These are phyloP conservation scores for Vachellia pachyceras DNA, from an alignment of 306 rosid genomes.

Conservation along the genomic window DNA sequence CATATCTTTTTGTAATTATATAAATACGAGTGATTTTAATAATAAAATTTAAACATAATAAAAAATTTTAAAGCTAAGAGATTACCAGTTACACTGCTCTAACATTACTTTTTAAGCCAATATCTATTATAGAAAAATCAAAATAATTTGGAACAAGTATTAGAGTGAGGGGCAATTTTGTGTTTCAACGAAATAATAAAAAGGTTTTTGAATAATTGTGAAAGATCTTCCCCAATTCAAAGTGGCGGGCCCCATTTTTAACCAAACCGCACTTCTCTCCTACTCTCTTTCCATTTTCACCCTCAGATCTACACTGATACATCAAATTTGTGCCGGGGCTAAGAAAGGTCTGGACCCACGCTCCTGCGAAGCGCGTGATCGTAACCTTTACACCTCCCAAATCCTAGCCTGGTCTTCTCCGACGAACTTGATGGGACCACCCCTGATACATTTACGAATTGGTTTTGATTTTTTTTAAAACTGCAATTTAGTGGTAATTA, in stretches of 20 bases:
- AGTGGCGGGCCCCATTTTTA: constrained; percentile 58
- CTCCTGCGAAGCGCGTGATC: constrained; percentile 61
- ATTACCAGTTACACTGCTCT: too few relatives aligned
- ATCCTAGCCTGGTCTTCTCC: neutral
- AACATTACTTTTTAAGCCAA: too few relatives aligned
- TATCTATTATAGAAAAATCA: too few relatives aligned
- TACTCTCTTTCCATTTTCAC: neutral
- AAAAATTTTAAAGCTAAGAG: too few relatives aligned
- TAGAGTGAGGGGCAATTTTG: constrained; percentile 27
- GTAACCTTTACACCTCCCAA: constrained; percentile 58
- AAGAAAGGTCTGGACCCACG: constrained; percentile 43
- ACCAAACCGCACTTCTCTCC: constrained; percentile 60
- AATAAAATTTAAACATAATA: too few relatives aligned
- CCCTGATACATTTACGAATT: neutral
- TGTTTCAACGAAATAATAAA: neutral
- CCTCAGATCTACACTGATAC: neutral
- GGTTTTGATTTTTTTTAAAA: too few relatives aligned
- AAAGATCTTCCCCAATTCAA: constrained; percentile 19
- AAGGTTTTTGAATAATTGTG: neutral
- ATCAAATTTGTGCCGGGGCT: constrained; percentile 37
- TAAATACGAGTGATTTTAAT: too few relatives aligned
- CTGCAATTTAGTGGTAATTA: too few relatives aligned
- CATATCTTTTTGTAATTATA: too few relatives aligned
- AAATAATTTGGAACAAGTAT: too few relatives aligned
- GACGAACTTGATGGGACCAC: constrained; percentile 36